Evolutionary conservation across 129 eudicot species (phyloP).

Genomic region (Artemisia argyi): DNA sequence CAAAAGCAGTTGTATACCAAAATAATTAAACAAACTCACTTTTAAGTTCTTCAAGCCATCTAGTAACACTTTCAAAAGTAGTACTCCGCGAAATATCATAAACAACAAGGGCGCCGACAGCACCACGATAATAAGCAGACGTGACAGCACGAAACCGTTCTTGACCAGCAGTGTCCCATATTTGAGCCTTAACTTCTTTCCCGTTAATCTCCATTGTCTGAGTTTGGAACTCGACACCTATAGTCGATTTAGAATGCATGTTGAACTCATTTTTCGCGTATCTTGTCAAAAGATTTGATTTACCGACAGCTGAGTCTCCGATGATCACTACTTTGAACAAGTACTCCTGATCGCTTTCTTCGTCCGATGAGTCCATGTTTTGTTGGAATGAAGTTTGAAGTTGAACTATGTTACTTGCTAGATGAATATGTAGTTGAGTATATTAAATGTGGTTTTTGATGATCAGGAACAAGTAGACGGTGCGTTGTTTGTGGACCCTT

Average conservation of each 20-base stretch:
- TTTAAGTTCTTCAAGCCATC: constrained; percentile 80
- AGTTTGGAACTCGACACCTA: constrained; percentile 38
- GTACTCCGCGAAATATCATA: constrained; percentile 61
- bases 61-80: constrained; percentile 62
- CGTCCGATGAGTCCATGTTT: constrained; percentile 48
- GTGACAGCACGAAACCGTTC: constrained; percentile 78
- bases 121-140: constrained; percentile 78
- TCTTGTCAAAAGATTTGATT: constrained; percentile 29
- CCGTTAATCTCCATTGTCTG: constrained; percentile 32
- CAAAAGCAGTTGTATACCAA: not conserved
- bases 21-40: constrained; percentile 29
- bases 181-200: constrained; percentile 35
- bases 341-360: constrained; percentile 64
- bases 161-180: constrained; percentile 38
- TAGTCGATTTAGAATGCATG: constrained; percentile 30
- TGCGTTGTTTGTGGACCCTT: no score
- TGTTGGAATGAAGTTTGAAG: no score
- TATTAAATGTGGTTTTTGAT: no score
- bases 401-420: no score
- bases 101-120: constrained; percentile 75
- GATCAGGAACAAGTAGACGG: no score
- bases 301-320: constrained; percentile 62
- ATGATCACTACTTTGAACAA: constrained; percentile 79
- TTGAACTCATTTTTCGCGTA: constrained; percentile 36
- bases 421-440: no score